These are phyloP conservation scores for Citrus inodora DNA, from an alignment of 345 rosid genomes.

Conservation along the genomic window DNA sequence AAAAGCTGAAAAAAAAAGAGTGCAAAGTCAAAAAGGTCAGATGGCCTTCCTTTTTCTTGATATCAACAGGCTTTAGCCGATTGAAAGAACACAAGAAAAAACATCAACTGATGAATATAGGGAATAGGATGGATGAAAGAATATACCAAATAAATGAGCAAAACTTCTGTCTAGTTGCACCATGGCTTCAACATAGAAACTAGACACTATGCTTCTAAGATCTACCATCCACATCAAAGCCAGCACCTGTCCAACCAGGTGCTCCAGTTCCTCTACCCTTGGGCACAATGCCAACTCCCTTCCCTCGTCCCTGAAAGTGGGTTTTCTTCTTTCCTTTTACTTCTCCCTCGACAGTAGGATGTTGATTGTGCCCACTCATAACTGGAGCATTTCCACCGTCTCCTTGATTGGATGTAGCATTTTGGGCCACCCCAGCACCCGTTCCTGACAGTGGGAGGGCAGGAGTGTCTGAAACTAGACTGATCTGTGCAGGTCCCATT, in stretches of 20 bases:
- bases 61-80: conserved; percentile 17
- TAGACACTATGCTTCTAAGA: conserved; percentile 24
- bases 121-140: conserved; percentile 9
- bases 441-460: conserved; percentile 27
- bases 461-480: conserved; percentile 30
- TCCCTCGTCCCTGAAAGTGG: conserved; percentile 64
- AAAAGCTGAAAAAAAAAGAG: neutral
- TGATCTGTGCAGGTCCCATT: conserved; percentile 27
- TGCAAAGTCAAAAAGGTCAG: conserved; percentile 10
- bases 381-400: conserved; percentile 20
- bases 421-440: conserved; percentile 21
- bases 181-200: conserved; percentile 10
- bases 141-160: conserved; percentile 7
- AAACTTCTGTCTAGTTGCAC: neutral
- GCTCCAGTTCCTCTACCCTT: conserved; percentile 55
- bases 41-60: neutral
- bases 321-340: conserved; percentile 54
- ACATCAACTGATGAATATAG: neutral
- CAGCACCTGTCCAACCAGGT: conserved; percentile 76
- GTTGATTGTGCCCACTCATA: conserved; percentile 38
- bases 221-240: conserved; percentile 78
- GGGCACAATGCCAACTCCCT: conserved; percentile 49
- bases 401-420: conserved; percentile 31
- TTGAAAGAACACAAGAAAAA: conserved; percentile 5
- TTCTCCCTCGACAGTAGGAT: conserved; percentile 44